Percentiles rank a stretch among this genome's conserved stretches.
Evolutionary conservation across 116 monocot species (phyloP).

Genomic region (Dioscorea cayenensis): DNA sequence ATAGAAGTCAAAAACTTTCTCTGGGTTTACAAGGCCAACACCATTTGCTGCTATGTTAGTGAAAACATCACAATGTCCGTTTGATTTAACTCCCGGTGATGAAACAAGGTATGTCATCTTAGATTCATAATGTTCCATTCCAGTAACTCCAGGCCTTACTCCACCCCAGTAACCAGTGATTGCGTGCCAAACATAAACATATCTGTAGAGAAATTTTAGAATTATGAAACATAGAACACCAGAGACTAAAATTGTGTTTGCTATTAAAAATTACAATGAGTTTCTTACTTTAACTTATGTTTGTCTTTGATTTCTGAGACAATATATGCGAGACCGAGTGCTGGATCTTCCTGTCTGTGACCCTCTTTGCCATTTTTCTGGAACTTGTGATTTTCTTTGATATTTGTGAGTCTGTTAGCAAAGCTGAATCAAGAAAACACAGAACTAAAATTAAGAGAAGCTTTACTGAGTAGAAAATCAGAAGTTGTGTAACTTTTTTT

Average conservation of each 20-base stretch:
- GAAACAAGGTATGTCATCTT: conserved; percentile 47
- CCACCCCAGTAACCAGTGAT: conserved; percentile 83
- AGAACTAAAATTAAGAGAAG: not conserved
- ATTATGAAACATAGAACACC: not conserved
- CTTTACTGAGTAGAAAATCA: not conserved
- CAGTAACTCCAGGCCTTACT: conserved; percentile 42
- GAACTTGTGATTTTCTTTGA: conserved; percentile 77
- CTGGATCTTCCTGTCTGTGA: conserved; percentile 45
- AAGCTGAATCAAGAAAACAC: conserved; percentile 28
- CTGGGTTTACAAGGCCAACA: conserved; percentile 69
- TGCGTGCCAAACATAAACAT: conserved; percentile 73
- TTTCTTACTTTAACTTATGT: conserved; percentile 42
- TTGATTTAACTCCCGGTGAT: conserved; percentile 50
- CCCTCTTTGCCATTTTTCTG: conserved; percentile 50
- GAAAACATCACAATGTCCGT: conserved; percentile 43
- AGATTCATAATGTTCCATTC: conserved; percentile 57
- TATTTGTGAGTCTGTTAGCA: conserved; percentile 53
- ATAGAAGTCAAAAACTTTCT: conserved; percentile 58
- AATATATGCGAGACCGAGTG: conserved; percentile 43
- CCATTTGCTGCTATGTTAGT: conserved; percentile 51
- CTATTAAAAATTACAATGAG: not conserved
- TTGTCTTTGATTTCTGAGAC: conserved; percentile 52
- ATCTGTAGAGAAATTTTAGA: conserved; percentile 18
- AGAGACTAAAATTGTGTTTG: not conserved
- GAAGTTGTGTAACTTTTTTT: no score